Evolutionary conservation across 2,329 filamentous ascomycete genomes (phyloP), one percentile per base, ranked within the genome.

Genomic region (Epicoccum nigrum): DNA sequence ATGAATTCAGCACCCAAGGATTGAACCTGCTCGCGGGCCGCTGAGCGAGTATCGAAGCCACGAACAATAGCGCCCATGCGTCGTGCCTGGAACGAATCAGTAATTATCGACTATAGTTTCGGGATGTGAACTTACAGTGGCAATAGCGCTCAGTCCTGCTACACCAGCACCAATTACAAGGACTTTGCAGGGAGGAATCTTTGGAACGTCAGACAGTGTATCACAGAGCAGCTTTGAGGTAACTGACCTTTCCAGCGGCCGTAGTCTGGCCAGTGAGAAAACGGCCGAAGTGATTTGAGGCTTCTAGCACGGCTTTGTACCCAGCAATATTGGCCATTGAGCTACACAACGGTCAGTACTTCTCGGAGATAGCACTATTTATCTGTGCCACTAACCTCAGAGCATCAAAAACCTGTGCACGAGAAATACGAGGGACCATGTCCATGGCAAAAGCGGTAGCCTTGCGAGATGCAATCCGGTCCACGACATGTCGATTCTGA

Each of bases 261-360:
- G 92, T 96, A 13, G 92, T 89, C 71, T 96, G 92, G 21, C 91
- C 92, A 11, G 91, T 95, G 60, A 96, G 75, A 68, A 95, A 96
- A 37, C 91, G 85, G 44, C 91, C 91, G 73, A 95, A 96, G 57
- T 88, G 86, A 73, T 96, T 96, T 12, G 90, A 92, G 1, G 91
- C 92, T 72, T 96, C 91, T 34, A 96, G 78, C 1, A 96, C 90
- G 32, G 91, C 92, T 74, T 95, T 96, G 76, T 96, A 96, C 0
- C 92, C 92, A 17, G 91, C 90, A 75, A 96, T 96, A 64, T 96
- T 96, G 54, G 92, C 91, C 92, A 96, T 96, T 8, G 89, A 94
- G 71, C 90, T 92, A 45, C 15, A 4, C 2, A n/a, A 13, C 9
- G 12, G 47, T 67, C 38, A 67, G 60, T 28, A 4, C 17, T 13